phyloP scores from a whole-genome alignment of 345 rosid species.

The Populus alba region DNA sequence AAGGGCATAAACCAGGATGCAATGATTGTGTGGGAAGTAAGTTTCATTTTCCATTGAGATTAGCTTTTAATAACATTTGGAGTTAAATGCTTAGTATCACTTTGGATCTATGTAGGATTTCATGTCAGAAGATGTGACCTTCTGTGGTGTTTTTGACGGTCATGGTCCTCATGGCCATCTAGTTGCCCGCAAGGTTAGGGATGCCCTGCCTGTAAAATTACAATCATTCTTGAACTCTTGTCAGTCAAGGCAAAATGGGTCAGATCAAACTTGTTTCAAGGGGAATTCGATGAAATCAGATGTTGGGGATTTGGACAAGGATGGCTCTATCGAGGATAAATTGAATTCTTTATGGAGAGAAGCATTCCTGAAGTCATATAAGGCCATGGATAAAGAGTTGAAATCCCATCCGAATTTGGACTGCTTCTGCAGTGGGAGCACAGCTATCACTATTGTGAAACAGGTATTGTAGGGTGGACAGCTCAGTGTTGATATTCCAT shows the following conservation, averaged over 20 bases:
- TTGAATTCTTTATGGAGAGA: conserved; percentile 74
- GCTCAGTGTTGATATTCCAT: not conserved
- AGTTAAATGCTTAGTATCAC: conserved; percentile 8
- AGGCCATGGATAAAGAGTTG: conserved; percentile 95
- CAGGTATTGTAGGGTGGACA: conserved; percentile 51
- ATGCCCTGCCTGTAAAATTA: conserved; percentile 75
- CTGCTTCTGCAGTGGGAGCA: conserved; percentile 99
- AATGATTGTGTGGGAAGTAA: conserved; percentile 99
- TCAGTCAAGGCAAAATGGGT: conserved; percentile 52
- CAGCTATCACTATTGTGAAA: conserved; percentile 82
- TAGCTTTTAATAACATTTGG: conserved; percentile 14
- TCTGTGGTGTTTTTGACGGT: conserved; percentile 97
- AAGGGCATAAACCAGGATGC: conserved; percentile 98
- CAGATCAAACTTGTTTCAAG: conserved; percentile 48
- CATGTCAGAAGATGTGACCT: conserved; percentile 79
- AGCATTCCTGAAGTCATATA: conserved; percentile 81
- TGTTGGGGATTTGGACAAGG: conserved; percentile 46
- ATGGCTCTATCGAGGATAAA: conserved; percentile 47
- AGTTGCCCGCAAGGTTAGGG: conserved; percentile 96
- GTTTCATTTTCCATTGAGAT: conserved; percentile 29
- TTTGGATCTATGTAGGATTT: conserved; percentile 63
- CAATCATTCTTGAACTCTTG: conserved; percentile 54
- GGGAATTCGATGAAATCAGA: conserved; percentile 48
- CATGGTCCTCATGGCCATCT: conserved; percentile 99
- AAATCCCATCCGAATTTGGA: conserved; percentile 91